phyloP scores from a whole-genome alignment of 129 eudicot species.

The Pseudognaphalium luteoalbum region DNA sequence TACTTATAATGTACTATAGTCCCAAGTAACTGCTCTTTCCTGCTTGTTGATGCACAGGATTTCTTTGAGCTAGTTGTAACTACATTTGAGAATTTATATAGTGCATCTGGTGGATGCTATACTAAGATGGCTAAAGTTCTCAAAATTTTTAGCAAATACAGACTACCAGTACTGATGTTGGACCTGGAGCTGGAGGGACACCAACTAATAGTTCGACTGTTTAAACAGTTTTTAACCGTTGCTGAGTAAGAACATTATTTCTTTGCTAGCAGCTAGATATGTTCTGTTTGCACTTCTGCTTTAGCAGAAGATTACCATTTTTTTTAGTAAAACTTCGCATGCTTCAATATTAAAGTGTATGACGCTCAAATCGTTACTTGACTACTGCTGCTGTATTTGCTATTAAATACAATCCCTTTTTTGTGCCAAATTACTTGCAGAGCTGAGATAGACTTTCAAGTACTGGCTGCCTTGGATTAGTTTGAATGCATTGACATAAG shows the following conservation, averaged over 20 bases:
- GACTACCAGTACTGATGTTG: slow-evolving; percentile 39
- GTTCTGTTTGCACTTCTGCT: background rate
- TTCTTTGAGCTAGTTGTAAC: slow-evolving; percentile 39
- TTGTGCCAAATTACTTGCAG: no score
- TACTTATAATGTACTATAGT: background rate
- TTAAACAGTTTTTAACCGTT: slow-evolving; percentile 35
- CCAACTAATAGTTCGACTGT: slow-evolving; percentile 38
- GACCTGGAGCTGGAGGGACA: slow-evolving; percentile 36
- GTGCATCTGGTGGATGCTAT: slow-evolving; percentile 34
- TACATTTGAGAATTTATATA: slow-evolving; percentile 41
- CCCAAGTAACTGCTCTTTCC: background rate
- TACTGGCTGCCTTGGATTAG: no score
- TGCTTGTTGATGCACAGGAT: slow-evolving; percentile 30
- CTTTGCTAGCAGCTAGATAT: background rate
- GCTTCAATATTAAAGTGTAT: no score
- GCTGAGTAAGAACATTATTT: slow-evolving; percentile 34
- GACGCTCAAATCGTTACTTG: no score
- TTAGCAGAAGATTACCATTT: background rate
- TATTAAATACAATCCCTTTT: no score
- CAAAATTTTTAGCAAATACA: slow-evolving; percentile 28
- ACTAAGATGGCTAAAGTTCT: slow-evolving; percentile 35
- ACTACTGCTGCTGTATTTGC: no score
- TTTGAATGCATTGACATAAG: no score
- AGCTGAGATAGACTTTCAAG: no score
- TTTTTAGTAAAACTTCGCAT: background rate